Evolutionary conservation across 495 filamentous ascomycete genomes (phyloP).

Genomic region (Chaetomidium leptoderma): DNA sequence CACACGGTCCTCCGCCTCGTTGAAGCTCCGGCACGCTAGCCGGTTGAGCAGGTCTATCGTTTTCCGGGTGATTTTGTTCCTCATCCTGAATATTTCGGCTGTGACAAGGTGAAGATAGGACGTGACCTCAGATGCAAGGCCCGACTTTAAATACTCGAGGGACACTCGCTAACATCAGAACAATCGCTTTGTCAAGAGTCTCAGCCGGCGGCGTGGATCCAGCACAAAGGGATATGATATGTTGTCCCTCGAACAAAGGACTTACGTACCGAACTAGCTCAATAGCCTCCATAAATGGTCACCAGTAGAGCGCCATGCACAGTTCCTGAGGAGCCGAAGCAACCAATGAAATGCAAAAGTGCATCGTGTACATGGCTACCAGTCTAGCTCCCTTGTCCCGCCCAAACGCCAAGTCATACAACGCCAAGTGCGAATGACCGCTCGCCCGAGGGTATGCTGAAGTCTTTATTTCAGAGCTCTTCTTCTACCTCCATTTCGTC

Average conservation of each 20-base stretch:
- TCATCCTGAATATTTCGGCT: neutral
- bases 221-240: neutral
- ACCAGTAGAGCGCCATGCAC: neutral
- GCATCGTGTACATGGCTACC: slow-evolving; percentile 21
- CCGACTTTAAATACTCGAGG: neutral
- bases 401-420: slow-evolving; percentile 38
- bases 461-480: slow-evolving; percentile 32
- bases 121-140: neutral
- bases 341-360: slow-evolving; percentile 7
- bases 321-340: neutral
- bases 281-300: neutral
- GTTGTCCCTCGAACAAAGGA: too few species aligned
- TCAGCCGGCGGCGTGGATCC: neutral
- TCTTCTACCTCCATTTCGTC: slow-evolving; percentile 53
- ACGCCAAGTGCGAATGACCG: slow-evolving; percentile 12
- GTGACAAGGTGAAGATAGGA: neutral
- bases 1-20: neutral
- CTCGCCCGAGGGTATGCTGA: slow-evolving; percentile 11
- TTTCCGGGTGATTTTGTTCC: neutral
- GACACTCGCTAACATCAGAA: neutral
- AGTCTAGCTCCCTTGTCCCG: slow-evolving; percentile 24
- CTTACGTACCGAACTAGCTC: neutral
- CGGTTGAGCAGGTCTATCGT: neutral
- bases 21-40: neutral
- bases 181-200: neutral